Base-by-base conservation (phyloP, 1,284 basidiomycete genomes). In the Leccinum subrobustum region DNA sequence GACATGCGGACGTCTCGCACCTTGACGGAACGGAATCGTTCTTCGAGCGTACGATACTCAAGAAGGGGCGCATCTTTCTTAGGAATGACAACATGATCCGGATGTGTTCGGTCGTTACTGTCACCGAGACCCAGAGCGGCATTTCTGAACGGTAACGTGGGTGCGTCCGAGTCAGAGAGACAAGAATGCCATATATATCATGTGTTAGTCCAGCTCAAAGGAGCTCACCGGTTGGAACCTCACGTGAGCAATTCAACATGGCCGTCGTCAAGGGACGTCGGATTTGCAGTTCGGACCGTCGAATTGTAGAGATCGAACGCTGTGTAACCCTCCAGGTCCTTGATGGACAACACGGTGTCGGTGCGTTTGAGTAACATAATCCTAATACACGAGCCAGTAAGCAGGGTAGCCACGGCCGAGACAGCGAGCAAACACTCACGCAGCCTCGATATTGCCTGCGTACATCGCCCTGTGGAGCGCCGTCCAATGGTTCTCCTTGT, bases 271-370 rank as follows among this genome's bases (percentile, higher is more conserved):
- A 71, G 64, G 3, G 76, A 72, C 47, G 78, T 77, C 3, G 92
- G 92, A 70, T 87, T 83, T 1, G 86, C 88, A 12, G 85, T 88
- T 61, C 88, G 83, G 33, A 97, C 79, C 0, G 94, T 96, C 4
- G 90, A 89, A 70, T 98, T 98, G 78, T 95, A 98, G 27, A 99
- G 77, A 70, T 99, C 96, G 65, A 96, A 96, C 0, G 95, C 88
- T 0, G 93, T 95, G 73, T 97, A 89, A 1, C 95, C 96, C 69
- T 99, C 96, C 39, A 80, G 73, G 70, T 99, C 97, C 73, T 94
- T 95, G 60, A 94, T 68, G 1, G 83, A 78, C 0, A 81, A 75
- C 69, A 98, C 94, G 20, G 86, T 86, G 68, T 96, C 93, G 29
- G 80, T 68, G 39, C 89, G 85, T 63, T 89, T 86, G 47, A 95